Percentiles rank a stretch among this genome's conserved stretches.
phyloP scores from a whole-genome alignment of 495 filamentous ascomycete genomes.

The Neurospora pannonica region DNA sequence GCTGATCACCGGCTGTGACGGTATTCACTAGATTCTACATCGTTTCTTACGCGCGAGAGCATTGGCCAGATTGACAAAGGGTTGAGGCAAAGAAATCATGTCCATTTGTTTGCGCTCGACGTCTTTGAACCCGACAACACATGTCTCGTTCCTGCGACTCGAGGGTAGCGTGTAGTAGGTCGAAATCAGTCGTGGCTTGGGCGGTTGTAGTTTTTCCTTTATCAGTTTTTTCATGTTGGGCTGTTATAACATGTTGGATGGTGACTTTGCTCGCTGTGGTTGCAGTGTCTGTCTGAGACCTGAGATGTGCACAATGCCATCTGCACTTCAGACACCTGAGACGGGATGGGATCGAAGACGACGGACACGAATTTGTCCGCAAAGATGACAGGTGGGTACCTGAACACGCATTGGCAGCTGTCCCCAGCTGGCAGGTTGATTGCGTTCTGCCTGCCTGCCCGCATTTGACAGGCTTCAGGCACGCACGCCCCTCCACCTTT shows the following conservation, averaged over 20 bases:
- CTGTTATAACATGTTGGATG: not conserved
- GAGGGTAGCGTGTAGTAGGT: slow-evolving; percentile 3
- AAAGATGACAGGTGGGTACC: not conserved
- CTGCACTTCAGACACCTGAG: not conserved
- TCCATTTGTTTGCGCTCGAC: slow-evolving; percentile 2
- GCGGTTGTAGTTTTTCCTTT: slow-evolving; percentile 3
- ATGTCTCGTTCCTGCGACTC: slow-evolving; percentile 5
- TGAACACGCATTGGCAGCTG: too few relatives aligned
- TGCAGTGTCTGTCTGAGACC: not conserved
- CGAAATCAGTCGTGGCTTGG: not conserved
- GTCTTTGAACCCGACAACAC: too few relatives aligned
- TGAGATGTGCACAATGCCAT: not conserved
- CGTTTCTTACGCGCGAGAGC: not conserved
- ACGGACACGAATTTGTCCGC: not conserved
- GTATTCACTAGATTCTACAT: not conserved
- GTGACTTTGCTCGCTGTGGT: not conserved
- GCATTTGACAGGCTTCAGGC: not conserved
- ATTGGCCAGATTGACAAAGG: slow-evolving; percentile 12
- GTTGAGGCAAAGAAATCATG: slow-evolving; percentile 7
- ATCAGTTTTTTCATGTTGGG: not conserved
- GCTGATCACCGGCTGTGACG: not conserved
- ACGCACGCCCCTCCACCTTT: not conserved
- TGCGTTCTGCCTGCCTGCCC: not conserved
- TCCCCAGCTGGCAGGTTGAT: not conserved
- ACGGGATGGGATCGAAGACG: not conserved